Base-by-base conservation (phyloP, 345 rosid species). In the Brassica rapa region DNA sequence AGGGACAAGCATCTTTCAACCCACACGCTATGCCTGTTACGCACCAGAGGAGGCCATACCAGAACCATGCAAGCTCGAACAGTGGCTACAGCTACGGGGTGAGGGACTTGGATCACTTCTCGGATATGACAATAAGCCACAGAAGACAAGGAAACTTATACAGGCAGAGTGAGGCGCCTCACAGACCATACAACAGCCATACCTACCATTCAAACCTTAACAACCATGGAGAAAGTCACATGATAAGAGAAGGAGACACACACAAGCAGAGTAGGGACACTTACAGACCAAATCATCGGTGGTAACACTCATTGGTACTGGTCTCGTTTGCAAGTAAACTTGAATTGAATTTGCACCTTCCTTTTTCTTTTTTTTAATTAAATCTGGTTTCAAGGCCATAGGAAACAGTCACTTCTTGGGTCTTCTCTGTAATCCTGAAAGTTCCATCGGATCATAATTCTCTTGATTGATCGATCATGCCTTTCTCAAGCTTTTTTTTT, bases 1-100 rank as follows among this genome's bases (percentile, higher is more conserved):
- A 33, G 69, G 80, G 83, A 81, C 76, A 70, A 24, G 74, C 81
- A 24, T 75, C 56, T 68, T 80, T 68, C 6, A 75, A 82, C 60
- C 73, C 71, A 41, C 32, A 33, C 4, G 16, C 49, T 46, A 68
- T 80, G 77, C 78, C 81, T 25, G 65, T 73, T 68, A 71, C 73
- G 16, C 78, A 62, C 41, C 37, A 71, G 79, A 79, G 35, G 39
- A 72, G 72, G 73, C 61, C 74, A 64, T 57, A 77, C 73, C 72
- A 76, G 53, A 68, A 62, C 74, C 70, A 32, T 73, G 57, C n/a
- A 72, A n/a, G 55, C 57, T 77, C 64, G 41, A 66, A 72, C 66
- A 74, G 67, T 62, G 75, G 78, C 72, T 61, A 82, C 74, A 69
- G 24, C 74, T 53, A 57, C 46, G 79, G 77, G 57, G 63, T 37